Percentiles rank a stretch among this genome's conserved stretches.
phyloP scores from a whole-genome alignment of 495 filamentous ascomycete species.

The Tuber magnatum region DNA sequence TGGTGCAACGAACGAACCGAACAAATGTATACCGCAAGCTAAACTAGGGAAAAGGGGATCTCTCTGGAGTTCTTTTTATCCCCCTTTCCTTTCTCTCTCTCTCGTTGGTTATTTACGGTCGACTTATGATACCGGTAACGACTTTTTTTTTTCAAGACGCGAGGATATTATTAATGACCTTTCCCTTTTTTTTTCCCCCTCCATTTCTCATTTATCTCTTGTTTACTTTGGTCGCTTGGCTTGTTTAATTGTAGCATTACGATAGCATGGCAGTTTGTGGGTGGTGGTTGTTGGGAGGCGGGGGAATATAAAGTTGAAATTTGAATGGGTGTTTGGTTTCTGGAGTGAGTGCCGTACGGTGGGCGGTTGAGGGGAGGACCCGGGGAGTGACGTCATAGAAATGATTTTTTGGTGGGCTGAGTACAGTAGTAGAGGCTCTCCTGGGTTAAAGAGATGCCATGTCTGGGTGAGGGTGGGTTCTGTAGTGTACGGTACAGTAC shows the following conservation, averaged over 20 bases:
- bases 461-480: neutral
- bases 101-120: neutral
- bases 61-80: neutral
- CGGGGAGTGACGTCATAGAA: neutral
- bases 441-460: neutral
- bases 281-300: neutral
- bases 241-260: slow-evolving; percentile 2
- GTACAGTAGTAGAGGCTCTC: neutral
- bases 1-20: neutral
- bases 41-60: neutral
- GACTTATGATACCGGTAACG: neutral
- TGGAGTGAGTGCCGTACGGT: neutral
- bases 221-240: neutral
- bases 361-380: neutral
- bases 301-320: neutral
- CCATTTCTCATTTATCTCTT: neutral
- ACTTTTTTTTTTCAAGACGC: neutral
- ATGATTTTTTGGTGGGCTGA: neutral
- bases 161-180: slow-evolving; percentile 3
- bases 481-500: neutral
- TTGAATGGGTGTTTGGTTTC: neutral
- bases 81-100: neutral
- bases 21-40: neutral
- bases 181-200: neutral
- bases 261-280: neutral